phyloP scores from a whole-genome alignment of 352 stramenopile genomes.

The Globisporangium cylindrosporum region DNA sequence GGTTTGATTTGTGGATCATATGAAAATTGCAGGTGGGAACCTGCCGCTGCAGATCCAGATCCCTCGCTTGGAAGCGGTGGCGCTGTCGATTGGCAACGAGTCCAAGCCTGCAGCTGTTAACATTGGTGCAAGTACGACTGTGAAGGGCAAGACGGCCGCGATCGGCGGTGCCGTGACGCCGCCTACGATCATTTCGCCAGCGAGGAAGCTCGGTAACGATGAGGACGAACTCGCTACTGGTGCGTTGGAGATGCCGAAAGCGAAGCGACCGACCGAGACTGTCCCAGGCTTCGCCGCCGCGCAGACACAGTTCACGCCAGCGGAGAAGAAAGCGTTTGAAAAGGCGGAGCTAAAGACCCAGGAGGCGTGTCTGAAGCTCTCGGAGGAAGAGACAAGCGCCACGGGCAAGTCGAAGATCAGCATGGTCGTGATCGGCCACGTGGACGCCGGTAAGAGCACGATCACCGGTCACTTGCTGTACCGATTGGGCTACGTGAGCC shows the following conservation, averaged over 20 bases:
- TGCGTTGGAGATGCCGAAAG: slow-evolving; percentile 17
- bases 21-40: slow-evolving; percentile 19
- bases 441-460: slow-evolving; percentile 97
- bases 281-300: slow-evolving; percentile 28
- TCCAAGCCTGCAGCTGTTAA: slow-evolving; percentile 9
- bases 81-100: slow-evolving; percentile 43
- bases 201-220: neutral
- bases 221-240: slow-evolving; percentile 8
- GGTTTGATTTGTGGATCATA: neutral
- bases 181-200: slow-evolving; percentile 3
- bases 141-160: slow-evolving; percentile 45
- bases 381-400: slow-evolving; percentile 38
- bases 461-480: slow-evolving; percentile 96
- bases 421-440: slow-evolving; percentile 96
- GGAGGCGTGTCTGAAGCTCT: slow-evolving; percentile 39
- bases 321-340: slow-evolving; percentile 66
- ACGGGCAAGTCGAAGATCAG: slow-evolving; percentile 83
- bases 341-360: slow-evolving; percentile 72
- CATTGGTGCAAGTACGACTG: slow-evolving; percentile 16
- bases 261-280: slow-evolving; percentile 22
- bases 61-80: slow-evolving; percentile 57
- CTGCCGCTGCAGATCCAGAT: slow-evolving; percentile 69
- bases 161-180: slow-evolving; percentile 32
- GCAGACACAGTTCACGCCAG: slow-evolving; percentile 48
- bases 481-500: slow-evolving; percentile 86